Base-by-base conservation (phyloP, 441 rosid species). In the Eutrema salsugineum region DNA sequence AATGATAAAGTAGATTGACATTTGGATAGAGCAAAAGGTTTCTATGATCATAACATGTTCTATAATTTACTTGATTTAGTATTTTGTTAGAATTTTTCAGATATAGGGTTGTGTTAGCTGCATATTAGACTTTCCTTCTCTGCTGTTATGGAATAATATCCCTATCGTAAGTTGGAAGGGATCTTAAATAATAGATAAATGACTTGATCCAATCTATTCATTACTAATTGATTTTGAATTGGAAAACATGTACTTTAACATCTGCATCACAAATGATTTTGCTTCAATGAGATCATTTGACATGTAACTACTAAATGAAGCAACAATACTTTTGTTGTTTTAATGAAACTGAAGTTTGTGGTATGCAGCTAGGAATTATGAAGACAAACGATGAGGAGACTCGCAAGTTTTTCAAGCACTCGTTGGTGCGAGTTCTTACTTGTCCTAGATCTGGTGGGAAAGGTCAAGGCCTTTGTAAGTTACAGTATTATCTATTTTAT, bases 301-400 rank as follows among this genome's bases (percentile, higher is more conserved):
- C 40, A 64, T 75, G 44, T 50, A 33, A 61, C 33, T 44, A 51
- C 24, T 53, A 20, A 20, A 17, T 55, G 46, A 63, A 39, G 61
- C 59, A 63, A 49, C 1, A 8, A 28, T 56, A 11, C 12, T 3
- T 68, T 0, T 1, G 19, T 27, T 1, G 1, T 15, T 22, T 33
- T 51, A 42, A 54, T n/a, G 24, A 19, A 22, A 11, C 16, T 39
- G 19, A 28, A 69, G 8, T 66, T 58, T 69, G 43, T 77, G 63
- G 38, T 17, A 48, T 77, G 70, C 72, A 88, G 94, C 86, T 83
- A 61, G 94, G 94, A 55, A 39, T 86, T 36, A 88, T 88, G 94
- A 57, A 59, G 57, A 88, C 94, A 56, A 79, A 78, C 33, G 94
- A 88, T 76, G 94, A 88, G 75, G 91, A 82, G 76, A 88, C 94